These are phyloP conservation scores for Sarocladium brachiariae DNA, from an alignment of 2,329 filamentous ascomycete species.

Conservation along the genomic window DNA sequence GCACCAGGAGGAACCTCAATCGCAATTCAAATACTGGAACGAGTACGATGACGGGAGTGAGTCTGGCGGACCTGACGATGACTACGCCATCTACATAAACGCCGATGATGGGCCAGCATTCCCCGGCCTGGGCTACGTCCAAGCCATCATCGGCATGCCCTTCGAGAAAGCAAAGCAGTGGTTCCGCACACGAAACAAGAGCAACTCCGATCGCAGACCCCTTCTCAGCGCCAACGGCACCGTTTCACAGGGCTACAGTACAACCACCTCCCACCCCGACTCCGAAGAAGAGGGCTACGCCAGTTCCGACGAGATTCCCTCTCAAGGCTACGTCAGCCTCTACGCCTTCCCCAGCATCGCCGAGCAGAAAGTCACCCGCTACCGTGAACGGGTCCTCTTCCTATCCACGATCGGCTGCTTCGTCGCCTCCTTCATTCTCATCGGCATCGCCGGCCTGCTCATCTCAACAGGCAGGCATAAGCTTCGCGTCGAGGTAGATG, in stretches of 20 bases:
- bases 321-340: constrained; percentile 45
- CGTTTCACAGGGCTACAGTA: constrained; percentile 24
- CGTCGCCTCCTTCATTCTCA: constrained; percentile 52
- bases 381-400: constrained; percentile 50
- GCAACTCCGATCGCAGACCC: constrained; percentile 20
- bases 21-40: constrained; percentile 62
- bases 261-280: constrained; percentile 25
- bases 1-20: constrained; percentile 12
- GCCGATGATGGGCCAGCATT: constrained; percentile 56
- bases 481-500: constrained; percentile 64
- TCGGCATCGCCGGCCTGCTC: constrained; percentile 58
- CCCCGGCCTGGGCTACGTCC: constrained; percentile 56
- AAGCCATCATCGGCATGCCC: constrained; percentile 42
- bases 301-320: constrained; percentile 43
- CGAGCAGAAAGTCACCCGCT: constrained; percentile 42
- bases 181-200: constrained; percentile 29
- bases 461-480: constrained; percentile 62
- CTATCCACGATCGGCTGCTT: constrained; percentile 49
- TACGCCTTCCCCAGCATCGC: constrained; percentile 46
- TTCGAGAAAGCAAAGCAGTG: constrained; percentile 45
- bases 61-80: constrained; percentile 47
- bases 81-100: constrained; percentile 69
- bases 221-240: constrained; percentile 20
- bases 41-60: constrained; percentile 82
- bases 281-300: constrained; percentile 44